Conservation (phyloP, 257 asterid species). For the Nicotiana obtusifolia region DNA sequence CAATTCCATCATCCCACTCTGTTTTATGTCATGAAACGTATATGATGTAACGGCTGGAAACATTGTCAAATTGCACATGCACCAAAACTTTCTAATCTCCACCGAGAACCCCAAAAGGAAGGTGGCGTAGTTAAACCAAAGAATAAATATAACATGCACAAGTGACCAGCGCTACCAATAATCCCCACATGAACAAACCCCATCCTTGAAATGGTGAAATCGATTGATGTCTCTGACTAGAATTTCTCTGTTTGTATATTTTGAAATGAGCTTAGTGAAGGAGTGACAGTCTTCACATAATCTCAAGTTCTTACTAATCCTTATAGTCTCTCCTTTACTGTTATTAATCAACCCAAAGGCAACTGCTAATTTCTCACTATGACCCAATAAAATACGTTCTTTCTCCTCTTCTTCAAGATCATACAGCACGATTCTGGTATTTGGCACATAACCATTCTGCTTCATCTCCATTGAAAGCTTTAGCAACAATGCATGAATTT, state of each 20-base stretch:
- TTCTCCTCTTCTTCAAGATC: conserved; percentile 71
- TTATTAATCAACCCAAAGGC: conserved; percentile 75
- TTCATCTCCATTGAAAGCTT: conserved; percentile 63
- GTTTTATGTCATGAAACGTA: not conserved
- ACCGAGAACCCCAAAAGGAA: not conserved
- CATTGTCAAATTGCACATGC: not conserved
- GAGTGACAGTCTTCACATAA: conserved; percentile 87
- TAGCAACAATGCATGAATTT: conserved; percentile 54
- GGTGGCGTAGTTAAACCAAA: not conserved
- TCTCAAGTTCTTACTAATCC: conserved; percentile 84
- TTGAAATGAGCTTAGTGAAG: conserved; percentile 66
- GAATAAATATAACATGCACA: not conserved
- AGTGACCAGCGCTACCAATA: conserved; percentile 46
- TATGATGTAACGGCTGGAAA: not conserved
- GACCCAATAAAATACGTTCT: conserved; percentile 67
- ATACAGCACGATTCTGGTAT: conserved; percentile 58
- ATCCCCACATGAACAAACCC: conserved; percentile 77
- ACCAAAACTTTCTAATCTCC: not conserved
- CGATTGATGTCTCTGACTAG: conserved; percentile 76
- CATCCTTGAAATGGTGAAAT: conserved; percentile 67
- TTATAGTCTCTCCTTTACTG: conserved; percentile 63
- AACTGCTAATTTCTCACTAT: conserved; percentile 84
- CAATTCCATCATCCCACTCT: not conserved
- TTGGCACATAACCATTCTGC: conserved; percentile 69
- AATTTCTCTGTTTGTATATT: conserved; percentile 51